phyloP scores from a whole-genome alignment of 2,329 filamentous ascomycete genomes.

The Tricladium varicosporioides region DNA sequence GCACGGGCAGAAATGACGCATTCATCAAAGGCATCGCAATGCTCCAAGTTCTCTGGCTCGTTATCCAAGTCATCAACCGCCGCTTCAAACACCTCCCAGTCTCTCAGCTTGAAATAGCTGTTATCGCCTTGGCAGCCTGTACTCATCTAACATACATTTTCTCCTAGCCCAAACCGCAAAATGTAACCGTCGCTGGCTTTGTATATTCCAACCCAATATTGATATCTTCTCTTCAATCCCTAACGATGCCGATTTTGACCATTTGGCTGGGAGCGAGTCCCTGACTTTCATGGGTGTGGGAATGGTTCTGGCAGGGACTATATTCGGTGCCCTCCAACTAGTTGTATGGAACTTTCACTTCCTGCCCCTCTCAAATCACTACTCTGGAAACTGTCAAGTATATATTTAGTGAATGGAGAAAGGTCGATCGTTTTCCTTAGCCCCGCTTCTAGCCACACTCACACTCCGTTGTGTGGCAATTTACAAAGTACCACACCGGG shows the following conservation, averaged over 20 bases:
- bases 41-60: conserved; percentile 15
- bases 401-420: no score
- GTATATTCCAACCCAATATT: no score
- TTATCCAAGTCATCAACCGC: conserved; percentile 7
- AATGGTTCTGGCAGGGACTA: not conserved
- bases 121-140: conserved; percentile 10
- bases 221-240: no score
- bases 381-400: no score
- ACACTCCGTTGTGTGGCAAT: no score
- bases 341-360: conserved; percentile 21
- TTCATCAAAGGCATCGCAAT: conserved; percentile 9
- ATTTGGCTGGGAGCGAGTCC: conserved; percentile 1
- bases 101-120: conserved; percentile 17
- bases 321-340: conserved; percentile 20
- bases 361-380: conserved; percentile 7
- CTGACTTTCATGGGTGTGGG: not conserved
- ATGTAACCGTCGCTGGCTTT: not conserved
- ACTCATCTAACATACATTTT: conserved; percentile 11
- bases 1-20: conserved; percentile 40
- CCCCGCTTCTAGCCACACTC: no score
- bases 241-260: no score
- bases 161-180: conserved; percentile 14
- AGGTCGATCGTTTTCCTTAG: no score
- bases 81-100: conserved; percentile 1
- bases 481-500: no score